Evolutionary conservation across 2,329 filamentous ascomycete genomes (phyloP), one percentile per base, ranked within the genome.

Genomic region (Lizonia empirigonia): DNA sequence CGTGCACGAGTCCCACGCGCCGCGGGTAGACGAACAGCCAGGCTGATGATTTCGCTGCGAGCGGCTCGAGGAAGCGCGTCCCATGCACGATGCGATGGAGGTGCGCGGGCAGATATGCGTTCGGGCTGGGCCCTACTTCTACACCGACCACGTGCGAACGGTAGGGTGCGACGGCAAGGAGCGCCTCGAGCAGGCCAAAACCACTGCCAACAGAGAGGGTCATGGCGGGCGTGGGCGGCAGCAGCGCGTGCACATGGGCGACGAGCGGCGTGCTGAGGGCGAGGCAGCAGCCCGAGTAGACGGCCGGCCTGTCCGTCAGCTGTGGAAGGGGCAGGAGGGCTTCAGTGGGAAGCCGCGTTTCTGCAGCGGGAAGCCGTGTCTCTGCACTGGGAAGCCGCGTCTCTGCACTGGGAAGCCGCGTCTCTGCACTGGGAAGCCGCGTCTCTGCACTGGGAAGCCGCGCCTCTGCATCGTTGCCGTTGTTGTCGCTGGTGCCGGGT

Each of bases 1-100:
- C 71, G 2, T 54, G 55, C 10, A 83, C 55, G 9, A 83, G 63
- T 3, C 64, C 72, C 3, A 77, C 72, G n/a, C 77, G 69, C 12
- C 79, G 75, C 1, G 81, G 81, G 58, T 83, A 83, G 20, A 82
- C 77, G 65, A 83, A 82, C 52, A 83, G 65, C 76, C 80, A 77
- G n/a, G 69, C 70, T 1, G 58, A 51, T 7, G 78, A 78, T n/a
- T 74, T 56, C 5, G 65, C 53, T 3, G 78, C 78, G 9, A 76
- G 66, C 1, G 72, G 47, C 44, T 74, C 74, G 7, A 81, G 57
- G 24, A 73, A 75, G 61, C 76, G 76, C 0, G 78, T 76, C 2
- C 77, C 77, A 7, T 65, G 49, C 5, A 82, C 80, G 7, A 70
- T 58, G 34, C 76, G 63, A 58, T 81, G 72, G 12, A 72, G 60